These are phyloP conservation scores for Aegilops bicornis DNA, from an alignment of 176 grass and related monocot species.

Conservation along the genomic window DNA sequence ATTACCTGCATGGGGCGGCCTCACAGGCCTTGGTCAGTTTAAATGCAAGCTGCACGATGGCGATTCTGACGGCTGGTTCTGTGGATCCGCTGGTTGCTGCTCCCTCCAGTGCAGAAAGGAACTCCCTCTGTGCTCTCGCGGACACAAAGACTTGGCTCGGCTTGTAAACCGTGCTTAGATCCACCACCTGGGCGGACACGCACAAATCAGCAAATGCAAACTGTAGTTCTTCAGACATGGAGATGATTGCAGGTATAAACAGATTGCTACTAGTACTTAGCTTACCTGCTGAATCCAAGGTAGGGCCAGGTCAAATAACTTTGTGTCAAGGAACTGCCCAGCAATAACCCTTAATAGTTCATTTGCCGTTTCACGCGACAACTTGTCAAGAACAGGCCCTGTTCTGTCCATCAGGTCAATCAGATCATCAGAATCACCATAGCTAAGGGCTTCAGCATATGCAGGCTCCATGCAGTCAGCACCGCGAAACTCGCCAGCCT, in stretches of 20 bases:
- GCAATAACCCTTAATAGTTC: slow-evolving; percentile 64
- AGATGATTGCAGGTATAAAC: neutral
- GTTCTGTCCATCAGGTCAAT: slow-evolving; percentile 90
- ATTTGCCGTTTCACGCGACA: slow-evolving; percentile 65
- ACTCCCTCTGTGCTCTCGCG: slow-evolving; percentile 68
- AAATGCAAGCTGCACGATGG: slow-evolving; percentile 56
- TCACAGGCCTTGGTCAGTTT: slow-evolving; percentile 70
- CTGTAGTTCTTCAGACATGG: slow-evolving; percentile 8
- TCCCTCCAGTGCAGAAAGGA: slow-evolving; percentile 70
- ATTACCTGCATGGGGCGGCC: slow-evolving; percentile 68
- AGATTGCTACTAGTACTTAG: neutral
- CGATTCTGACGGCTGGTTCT: slow-evolving; percentile 55
- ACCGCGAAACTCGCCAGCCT: slow-evolving; percentile 40
- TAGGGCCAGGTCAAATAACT: slow-evolving; percentile 49
- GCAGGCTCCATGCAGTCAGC: slow-evolving; percentile 65
- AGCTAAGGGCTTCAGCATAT: slow-evolving; percentile 63
- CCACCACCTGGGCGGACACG: slow-evolving; percentile 52
- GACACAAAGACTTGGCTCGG: slow-evolving; percentile 76
- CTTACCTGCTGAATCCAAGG: slow-evolving; percentile 92
- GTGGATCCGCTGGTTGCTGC: slow-evolving; percentile 39
- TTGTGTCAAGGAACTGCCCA: slow-evolving; percentile 53
- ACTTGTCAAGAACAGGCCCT: slow-evolving; percentile 76
- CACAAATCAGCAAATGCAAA: slow-evolving; percentile 34
- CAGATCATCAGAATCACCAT: slow-evolving; percentile 53
- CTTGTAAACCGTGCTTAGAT: slow-evolving; percentile 71